A percentile compares a stretch with the other conserved stretches of the same genome.
Conservation (phyloP, 805 yeast species). For the Candida glaebosa region DNA sequence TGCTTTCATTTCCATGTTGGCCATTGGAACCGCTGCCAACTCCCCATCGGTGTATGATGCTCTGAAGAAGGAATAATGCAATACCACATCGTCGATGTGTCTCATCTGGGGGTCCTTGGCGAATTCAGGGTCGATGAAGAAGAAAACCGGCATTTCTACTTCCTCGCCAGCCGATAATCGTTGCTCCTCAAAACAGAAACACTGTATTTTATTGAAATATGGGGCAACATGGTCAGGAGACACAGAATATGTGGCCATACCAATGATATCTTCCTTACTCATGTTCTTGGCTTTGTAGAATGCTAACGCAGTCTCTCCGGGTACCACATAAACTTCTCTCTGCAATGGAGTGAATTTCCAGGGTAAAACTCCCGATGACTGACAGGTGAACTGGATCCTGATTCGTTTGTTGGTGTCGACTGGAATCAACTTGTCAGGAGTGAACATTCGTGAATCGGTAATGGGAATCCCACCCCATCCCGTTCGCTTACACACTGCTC, state of each 20-base stretch:
- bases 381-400: slow-evolving; percentile 84
- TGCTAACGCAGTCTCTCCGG: slow-evolving; percentile 97
- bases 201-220: slow-evolving; percentile 94
- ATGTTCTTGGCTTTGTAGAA: slow-evolving; percentile 89
- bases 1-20: slow-evolving; percentile 13
- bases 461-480: slow-evolving; percentile 97
- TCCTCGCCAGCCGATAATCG: slow-evolving; percentile 92
- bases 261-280: slow-evolving; percentile 86
- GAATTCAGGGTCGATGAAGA: slow-evolving; percentile 94
- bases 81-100: slow-evolving; percentile 81
- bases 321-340: slow-evolving; percentile 84
- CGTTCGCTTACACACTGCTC: slow-evolving; percentile 89
- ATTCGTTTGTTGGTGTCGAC: slow-evolving; percentile 82
- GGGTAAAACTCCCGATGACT: slow-evolving; percentile 84
- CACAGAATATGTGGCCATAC: slow-evolving; percentile 97
- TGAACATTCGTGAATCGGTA: slow-evolving; percentile 75
- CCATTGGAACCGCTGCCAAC: slow-evolving; percentile 36
- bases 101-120: slow-evolving; percentile 91
- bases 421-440: slow-evolving; percentile 83
- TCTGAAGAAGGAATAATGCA: slow-evolving; percentile 90
- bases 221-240: slow-evolving; percentile 96
- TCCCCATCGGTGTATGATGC: slow-evolving; percentile 45
- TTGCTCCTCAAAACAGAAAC: slow-evolving; percentile 98
- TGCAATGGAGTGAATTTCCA: slow-evolving; percentile 97
- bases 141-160: slow-evolving; percentile 98